Evolutionary conservation across 2,329 filamentous ascomycete genomes (phyloP), one percentile per base, ranked within the genome.

Genomic region (Zasmidium citrigriseum): DNA sequence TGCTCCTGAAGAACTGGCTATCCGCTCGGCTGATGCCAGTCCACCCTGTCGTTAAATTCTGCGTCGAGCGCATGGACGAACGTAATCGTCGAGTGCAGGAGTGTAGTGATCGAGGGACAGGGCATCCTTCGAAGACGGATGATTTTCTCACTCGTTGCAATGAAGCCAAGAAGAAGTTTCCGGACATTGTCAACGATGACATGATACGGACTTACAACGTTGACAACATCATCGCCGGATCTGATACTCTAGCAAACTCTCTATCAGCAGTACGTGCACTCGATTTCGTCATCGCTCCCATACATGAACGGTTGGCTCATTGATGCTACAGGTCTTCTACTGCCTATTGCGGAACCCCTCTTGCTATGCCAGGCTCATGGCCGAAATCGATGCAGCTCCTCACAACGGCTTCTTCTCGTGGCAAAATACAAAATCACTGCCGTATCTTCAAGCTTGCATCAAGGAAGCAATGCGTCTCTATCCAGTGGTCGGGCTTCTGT

Each of bases 381-480:
- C 53, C 16, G 67, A 68, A 56, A 51, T 68, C 2, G 25, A 54
- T 21, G 23, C 22, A 5, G 64, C 64, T 9, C 23, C 54, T 14
- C 21, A 55, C 27, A 34, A 52, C 20, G 64, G 61, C 20, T 58
- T 25, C 2, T 27, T 67, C 9, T 56, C 56, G 14, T 64, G 54
- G 55, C 48, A 38, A 27, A 53, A 62, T 55, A 58, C 56, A 24
- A 64, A 66, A 49, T 29, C 27, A 5, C 63, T 69, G 2, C 65
- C 64, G 20, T 68, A 68, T 52, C 58, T 69, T 53, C 55, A 64
- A 25, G 66, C 67, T 5, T 60, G 63, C 23, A 61, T 69, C 50
- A 69, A 68, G 51, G 67, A 69, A 63, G 60, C 64, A 1, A 24
- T 66, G 4, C 58, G 67, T 11, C 58, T 68, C n/a, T 61, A 67